phyloP scores from a whole-genome alignment of 1,284 basidiomycete genomes.

The Schizopora paradoxa region DNA sequence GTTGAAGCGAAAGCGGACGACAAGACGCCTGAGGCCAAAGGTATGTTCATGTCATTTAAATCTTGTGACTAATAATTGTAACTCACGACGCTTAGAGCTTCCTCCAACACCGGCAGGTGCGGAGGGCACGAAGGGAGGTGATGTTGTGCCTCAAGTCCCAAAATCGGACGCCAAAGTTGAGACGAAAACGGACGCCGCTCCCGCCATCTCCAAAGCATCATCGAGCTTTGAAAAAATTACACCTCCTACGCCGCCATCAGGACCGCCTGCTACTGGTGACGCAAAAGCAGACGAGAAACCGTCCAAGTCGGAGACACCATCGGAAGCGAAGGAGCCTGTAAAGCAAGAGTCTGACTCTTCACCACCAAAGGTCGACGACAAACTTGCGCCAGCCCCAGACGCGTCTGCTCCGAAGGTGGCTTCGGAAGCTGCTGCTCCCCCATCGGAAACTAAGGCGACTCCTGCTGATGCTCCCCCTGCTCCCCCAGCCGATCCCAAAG shows the following conservation, averaged over 20 bases:
- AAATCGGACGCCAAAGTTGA: too few species aligned
- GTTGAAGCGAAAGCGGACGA: background rate
- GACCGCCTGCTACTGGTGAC: background rate
- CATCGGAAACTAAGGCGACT: background rate
- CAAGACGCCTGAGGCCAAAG: background rate
- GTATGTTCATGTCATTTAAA: too few species aligned
- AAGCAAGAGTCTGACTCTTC: background rate
- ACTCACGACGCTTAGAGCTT: too few species aligned
- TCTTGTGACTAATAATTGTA: too few species aligned
- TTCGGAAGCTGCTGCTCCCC: background rate
- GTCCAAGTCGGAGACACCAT: too few species aligned
- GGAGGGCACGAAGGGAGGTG: too few species aligned
- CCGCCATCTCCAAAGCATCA: too few species aligned
- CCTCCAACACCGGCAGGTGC: too few species aligned
- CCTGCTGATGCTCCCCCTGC: background rate
- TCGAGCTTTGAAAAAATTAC: background rate
- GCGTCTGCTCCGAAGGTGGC: background rate
- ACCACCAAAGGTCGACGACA: background rate
- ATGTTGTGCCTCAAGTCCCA: too few species aligned
- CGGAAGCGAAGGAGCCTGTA: slow-evolving; percentile 2
- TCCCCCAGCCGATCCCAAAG: background rate
- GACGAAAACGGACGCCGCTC: too few species aligned
- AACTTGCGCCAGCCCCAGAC: background rate
- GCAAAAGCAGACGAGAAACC: background rate
- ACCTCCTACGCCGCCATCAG: background rate